Evolutionary conservation across 495 filamentous ascomycete genomes (phyloP).

Genomic region (Aspergillus coremiiformis): DNA sequence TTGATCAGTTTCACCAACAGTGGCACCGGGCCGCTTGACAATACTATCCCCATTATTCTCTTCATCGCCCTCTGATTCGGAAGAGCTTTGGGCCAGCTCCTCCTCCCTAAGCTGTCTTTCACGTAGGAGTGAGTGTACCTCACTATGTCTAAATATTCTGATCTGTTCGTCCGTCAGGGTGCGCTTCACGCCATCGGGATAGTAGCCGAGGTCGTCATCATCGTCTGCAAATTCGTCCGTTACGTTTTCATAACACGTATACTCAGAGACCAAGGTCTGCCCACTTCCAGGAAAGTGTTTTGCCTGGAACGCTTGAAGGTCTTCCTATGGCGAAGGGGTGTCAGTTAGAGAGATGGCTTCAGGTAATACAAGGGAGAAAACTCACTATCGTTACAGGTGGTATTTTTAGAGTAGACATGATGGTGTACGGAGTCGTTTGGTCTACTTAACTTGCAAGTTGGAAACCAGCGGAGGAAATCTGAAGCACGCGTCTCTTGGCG

Average conservation of each 20-base stretch:
- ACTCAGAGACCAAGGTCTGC: neutral
- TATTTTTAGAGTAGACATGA: slow-evolving; percentile 24
- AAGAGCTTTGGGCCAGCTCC: slow-evolving; percentile 8
- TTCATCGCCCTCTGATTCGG: neutral
- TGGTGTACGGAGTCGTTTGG: no score
- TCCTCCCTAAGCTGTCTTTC: slow-evolving; percentile 37
- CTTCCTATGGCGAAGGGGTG: slow-evolving; percentile 47
- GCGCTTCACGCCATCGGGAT: slow-evolving; percentile 80
- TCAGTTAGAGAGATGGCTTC: neutral
- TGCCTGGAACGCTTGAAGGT: slow-evolving; percentile 63
- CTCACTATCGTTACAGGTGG: slow-evolving; percentile 49
- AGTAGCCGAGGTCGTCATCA: slow-evolving; percentile 71
- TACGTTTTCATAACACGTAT: slow-evolving; percentile 18
- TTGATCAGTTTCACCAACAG: neutral
- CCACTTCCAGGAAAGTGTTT: slow-evolving; percentile 48
- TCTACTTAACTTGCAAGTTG: neutral
- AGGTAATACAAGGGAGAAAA: neutral
- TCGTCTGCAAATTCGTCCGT: slow-evolving; percentile 26
- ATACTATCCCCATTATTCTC: neutral
- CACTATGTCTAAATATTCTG: slow-evolving; percentile 81
- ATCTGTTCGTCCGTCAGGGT: slow-evolving; percentile 91
- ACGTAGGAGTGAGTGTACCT: slow-evolving; percentile 67
- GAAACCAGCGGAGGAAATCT: no score
- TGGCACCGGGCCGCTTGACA: neutral
- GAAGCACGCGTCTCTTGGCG: neutral